Conservation (phyloP, 495 filamentous ascomycete species). For the Lophium mytilinum region DNA sequence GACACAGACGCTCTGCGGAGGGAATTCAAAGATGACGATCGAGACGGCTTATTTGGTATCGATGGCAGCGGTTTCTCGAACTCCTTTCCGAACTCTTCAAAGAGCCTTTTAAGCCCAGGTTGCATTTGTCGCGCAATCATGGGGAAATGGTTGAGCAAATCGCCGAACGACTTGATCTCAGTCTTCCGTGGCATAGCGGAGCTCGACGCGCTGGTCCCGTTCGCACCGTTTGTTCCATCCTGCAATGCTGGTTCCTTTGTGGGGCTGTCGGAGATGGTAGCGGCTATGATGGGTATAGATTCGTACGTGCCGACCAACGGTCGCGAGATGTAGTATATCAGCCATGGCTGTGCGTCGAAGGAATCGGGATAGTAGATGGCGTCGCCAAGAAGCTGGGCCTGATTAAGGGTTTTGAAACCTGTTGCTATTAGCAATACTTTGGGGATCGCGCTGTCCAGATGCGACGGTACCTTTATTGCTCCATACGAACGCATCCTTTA, state of each 20-base stretch:
- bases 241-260: neutral
- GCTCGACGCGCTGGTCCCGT: constrained; percentile 16
- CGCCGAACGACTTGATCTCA: constrained; percentile 82
- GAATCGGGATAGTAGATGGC: constrained; percentile 79
- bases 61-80: constrained; percentile 79
- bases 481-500: constrained; percentile 89
- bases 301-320: constrained; percentile 84
- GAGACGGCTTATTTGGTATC: constrained; percentile 50
- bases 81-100: constrained; percentile 77
- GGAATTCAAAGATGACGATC: constrained; percentile 32
- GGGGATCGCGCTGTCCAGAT: neutral
- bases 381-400: constrained; percentile 82
- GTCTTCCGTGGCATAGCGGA: constrained; percentile 58
- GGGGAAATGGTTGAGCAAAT: constrained; percentile 85
- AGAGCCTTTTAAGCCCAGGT: constrained; percentile 78
- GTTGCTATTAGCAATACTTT: neutral
- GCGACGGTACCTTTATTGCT: constrained; percentile 77
- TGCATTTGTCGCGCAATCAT: constrained; percentile 98
- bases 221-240: neutral
- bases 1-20: constrained; percentile 23
- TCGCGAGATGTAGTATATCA: constrained; percentile 92
- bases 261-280: constrained; percentile 14
- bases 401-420: constrained; percentile 90
- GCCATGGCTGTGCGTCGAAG: constrained; percentile 78
- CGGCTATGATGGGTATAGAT: constrained; percentile 41